Evolutionary conservation across 768 basidiomycete species (phyloP).

Genomic region (Mrakia hoshinonis): DNA sequence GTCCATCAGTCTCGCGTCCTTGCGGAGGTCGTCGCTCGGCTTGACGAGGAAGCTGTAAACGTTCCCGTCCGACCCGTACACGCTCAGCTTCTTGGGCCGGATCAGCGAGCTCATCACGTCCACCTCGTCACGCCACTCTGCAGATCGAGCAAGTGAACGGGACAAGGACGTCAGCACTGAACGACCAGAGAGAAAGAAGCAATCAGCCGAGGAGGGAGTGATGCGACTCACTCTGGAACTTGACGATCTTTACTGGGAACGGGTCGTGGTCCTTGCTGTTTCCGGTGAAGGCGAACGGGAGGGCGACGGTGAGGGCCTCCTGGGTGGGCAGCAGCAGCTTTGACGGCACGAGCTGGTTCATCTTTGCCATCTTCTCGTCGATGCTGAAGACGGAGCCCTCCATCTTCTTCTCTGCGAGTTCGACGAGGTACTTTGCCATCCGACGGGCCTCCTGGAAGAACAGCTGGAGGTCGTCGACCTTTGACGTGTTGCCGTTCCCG

Average conservation of each 20-base stretch:
- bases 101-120: conserved; percentile 86
- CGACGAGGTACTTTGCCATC: conserved; percentile 64
- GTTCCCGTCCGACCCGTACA: conserved; percentile 71
- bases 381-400: conserved; percentile 44
- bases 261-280: conserved; percentile 58
- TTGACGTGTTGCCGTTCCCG: neutral
- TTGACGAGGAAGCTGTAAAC: conserved; percentile 88
- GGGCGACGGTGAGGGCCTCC: conserved; percentile 74
- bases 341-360: conserved; percentile 55
- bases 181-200: neutral
- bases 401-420: conserved; percentile 50
- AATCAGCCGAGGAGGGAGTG: neutral
- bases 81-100: conserved; percentile 80
- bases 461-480: conserved; percentile 41
- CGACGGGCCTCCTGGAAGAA: conserved; percentile 52
- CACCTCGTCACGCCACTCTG: conserved; percentile 73
- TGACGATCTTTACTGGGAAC: conserved; percentile 67
- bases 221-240: conserved; percentile 45
- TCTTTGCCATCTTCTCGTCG: conserved; percentile 50
- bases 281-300: conserved; percentile 65
- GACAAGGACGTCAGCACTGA: neutral
- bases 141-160: neutral
- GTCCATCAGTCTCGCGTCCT: conserved; percentile 96
- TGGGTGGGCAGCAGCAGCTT: conserved; percentile 81
- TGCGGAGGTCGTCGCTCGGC: conserved; percentile 92